Conservation (phyloP, 352 stramenopile species). For the Pythium periplocum region DNA sequence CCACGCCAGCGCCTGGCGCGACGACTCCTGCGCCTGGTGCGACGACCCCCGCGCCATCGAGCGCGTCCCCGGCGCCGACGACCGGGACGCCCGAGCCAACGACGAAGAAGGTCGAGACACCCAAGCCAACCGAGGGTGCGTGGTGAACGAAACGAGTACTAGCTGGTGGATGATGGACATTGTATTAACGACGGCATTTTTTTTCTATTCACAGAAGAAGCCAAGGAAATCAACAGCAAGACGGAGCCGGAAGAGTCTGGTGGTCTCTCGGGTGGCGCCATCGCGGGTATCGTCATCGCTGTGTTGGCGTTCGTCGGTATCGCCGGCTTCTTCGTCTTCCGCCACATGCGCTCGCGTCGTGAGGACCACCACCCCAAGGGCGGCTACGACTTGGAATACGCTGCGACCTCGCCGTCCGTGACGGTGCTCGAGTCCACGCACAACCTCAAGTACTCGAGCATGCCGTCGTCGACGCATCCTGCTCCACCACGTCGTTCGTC, state of each 20-base stretch:
- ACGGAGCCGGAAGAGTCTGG: no score
- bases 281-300: conserved; percentile 20
- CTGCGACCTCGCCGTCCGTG: conserved; percentile 8
- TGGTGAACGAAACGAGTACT: no score
- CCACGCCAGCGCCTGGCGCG: neutral
- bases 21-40: neutral
- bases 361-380: conserved; percentile 10
- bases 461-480: conserved; percentile 1
- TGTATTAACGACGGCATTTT: no score
- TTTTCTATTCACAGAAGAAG: no score
- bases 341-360: conserved; percentile 14
- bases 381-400: conserved; percentile 12
- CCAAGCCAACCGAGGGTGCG: no score
- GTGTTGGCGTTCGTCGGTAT: conserved; percentile 15
- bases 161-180: no score
- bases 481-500: conserved; percentile 1
- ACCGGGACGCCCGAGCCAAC: neutral
- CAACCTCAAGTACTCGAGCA: conserved; percentile 13
- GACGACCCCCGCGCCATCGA: neutral
- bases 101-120: neutral
- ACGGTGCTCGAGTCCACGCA: conserved; percentile 15
- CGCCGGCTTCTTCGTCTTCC: conserved; percentile 19
- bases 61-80: neutral
- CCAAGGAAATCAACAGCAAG: no score
- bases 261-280: conserved; percentile 15